A percentile compares a stretch with the other conserved stretches of the same genome.
Evolutionary conservation across 208 protist species (phyloP).

Genomic region (Leptomonas seymouri): DNA sequence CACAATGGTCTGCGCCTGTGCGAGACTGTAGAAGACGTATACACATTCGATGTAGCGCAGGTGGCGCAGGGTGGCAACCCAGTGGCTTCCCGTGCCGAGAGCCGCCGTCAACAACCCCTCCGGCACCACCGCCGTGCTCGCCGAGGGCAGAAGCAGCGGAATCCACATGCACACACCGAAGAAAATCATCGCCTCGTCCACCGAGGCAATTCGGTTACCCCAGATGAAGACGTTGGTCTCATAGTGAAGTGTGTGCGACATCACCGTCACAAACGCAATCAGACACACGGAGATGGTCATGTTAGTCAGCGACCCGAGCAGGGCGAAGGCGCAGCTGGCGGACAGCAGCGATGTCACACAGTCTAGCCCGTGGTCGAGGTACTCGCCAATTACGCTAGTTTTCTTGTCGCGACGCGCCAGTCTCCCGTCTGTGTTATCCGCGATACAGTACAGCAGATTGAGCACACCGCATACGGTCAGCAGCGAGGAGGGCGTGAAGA

Average conservation of each 20-base stretch:
- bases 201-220: constrained; percentile 84
- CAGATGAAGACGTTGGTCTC: constrained; percentile 85
- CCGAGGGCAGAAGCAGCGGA: constrained; percentile 52
- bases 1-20: constrained; percentile 63
- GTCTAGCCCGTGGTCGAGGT: constrained; percentile 92
- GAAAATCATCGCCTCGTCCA: constrained; percentile 92
- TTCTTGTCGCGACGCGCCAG: constrained; percentile 79
- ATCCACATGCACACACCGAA: constrained; percentile 81
- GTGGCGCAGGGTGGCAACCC: constrained; percentile 21
- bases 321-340: constrained; percentile 55
- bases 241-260: constrained; percentile 87
- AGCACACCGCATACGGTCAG: constrained; percentile 72
- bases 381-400: constrained; percentile 86
- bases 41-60: constrained; percentile 58
- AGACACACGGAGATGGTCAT: constrained; percentile 64
- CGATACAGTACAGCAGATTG: constrained; percentile 86
- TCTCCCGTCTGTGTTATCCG: constrained; percentile 92
- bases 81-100: constrained; percentile 21
- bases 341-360: constrained; percentile 91
- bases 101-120: constrained; percentile 20
- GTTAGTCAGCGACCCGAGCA: constrained; percentile 72
- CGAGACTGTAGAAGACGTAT: constrained; percentile 66
- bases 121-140: constrained; percentile 44
- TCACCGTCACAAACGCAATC: constrained; percentile 69
- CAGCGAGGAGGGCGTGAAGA: constrained; percentile 38